These are phyloP conservation scores for Bacterosira constricta DNA, from an alignment of 108 stramenopile genomes.

Conservation along the genomic window DNA sequence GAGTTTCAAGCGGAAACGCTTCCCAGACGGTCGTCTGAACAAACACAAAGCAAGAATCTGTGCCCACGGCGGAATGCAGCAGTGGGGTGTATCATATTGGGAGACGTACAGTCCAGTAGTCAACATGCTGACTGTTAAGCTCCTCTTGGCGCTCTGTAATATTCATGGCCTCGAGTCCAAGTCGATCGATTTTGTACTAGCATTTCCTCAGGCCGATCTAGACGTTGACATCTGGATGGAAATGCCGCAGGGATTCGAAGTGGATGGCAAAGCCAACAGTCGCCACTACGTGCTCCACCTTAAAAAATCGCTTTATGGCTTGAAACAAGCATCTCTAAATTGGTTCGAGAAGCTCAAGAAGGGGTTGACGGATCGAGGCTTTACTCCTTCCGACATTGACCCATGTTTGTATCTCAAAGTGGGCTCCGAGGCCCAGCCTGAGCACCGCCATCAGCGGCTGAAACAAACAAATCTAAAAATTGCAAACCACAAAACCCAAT, in stretches of 20 bases:
- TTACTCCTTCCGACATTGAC: slow-evolving; percentile 5
- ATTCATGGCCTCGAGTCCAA: not conserved
- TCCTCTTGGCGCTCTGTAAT: not conserved
- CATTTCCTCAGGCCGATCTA: too few species aligned
- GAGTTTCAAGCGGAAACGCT: slow-evolving; percentile 10
- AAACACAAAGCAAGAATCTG: slow-evolving; percentile 10
- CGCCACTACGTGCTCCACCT: not conserved
- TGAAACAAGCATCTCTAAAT: slow-evolving; percentile 14
- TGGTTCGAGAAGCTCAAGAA: slow-evolving; percentile 9
- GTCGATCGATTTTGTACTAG: not conserved
- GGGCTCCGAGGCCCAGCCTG: not conserved
- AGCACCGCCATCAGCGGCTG: too few species aligned
- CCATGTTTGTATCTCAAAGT: not conserved
- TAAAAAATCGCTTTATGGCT: slow-evolving; percentile 10
- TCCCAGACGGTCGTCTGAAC: not conserved
- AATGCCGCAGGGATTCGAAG: not conserved
- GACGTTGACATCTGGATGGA: not conserved
- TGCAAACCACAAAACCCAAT: too few species aligned
- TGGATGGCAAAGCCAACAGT: not conserved
- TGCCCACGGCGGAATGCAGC: too few species aligned
- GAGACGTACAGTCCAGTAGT: slow-evolving; percentile 44
- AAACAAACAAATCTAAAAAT: too few species aligned
- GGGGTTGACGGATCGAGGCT: not conserved
- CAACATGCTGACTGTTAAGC: slow-evolving; percentile 5
- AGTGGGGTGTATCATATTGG: slow-evolving; percentile 35